Conservation (phyloP, 345 rosid species). For the Moricandia arvensis region DNA sequence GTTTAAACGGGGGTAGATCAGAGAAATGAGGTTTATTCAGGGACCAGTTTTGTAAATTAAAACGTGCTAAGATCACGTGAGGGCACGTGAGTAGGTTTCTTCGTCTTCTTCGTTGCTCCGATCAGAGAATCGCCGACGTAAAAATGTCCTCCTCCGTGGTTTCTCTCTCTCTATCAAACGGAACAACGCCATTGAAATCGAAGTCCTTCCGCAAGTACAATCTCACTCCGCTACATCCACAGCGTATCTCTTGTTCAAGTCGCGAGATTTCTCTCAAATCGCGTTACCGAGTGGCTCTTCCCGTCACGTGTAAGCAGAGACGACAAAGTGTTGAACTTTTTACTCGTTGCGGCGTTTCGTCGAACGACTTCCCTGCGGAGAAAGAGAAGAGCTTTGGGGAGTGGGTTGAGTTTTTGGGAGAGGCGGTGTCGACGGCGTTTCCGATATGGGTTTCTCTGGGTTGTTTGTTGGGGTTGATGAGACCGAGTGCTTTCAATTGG, state of each 20-base stretch:
- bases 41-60: slow-evolving; percentile 2
- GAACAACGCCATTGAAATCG: slow-evolving; percentile 18
- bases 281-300: slow-evolving; percentile 5
- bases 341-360: slow-evolving; percentile 58
- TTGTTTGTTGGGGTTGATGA: slow-evolving; percentile 66
- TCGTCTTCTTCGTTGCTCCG: slow-evolving; percentile 11
- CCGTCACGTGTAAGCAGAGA: not conserved
- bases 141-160: slow-evolving; percentile 8
- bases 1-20: not conserved
- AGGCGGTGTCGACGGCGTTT: slow-evolving; percentile 68
- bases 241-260: not conserved
- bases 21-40: not conserved
- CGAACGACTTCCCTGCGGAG: slow-evolving; percentile 38
- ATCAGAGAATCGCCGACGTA: slow-evolving; percentile 9
- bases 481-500: slow-evolving; percentile 68
- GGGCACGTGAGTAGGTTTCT: slow-evolving; percentile 10
- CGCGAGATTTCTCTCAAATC: slow-evolving; percentile 10
- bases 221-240: not conserved
- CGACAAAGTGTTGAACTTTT: slow-evolving; percentile 15
- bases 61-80: slow-evolving; percentile 13
- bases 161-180: slow-evolving; percentile 12
- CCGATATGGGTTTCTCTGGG: slow-evolving; percentile 89
- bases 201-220: not conserved
- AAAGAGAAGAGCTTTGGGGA: slow-evolving; percentile 45
- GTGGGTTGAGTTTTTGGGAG: slow-evolving; percentile 67